These are phyloP conservation scores for Pseudogymnoascus sp. DNA, from an alignment of 2,329 filamentous ascomycete genomes.

Conservation along the genomic window DNA sequence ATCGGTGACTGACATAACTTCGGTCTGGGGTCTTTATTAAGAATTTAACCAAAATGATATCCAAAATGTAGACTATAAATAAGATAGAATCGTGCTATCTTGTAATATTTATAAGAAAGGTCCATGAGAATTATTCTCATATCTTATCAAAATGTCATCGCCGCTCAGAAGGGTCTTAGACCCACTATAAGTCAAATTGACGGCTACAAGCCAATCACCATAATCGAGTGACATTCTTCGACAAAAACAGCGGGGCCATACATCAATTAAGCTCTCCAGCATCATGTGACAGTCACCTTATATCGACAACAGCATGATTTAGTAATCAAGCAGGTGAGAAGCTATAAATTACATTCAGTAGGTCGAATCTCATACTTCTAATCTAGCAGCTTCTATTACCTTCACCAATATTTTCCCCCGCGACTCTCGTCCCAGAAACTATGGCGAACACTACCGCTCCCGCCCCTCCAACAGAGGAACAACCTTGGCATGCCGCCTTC, in stretches of 20 bases:
- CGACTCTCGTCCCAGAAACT: neutral
- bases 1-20: neutral
- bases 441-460: neutral
- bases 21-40: neutral
- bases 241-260: neutral
- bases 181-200: neutral
- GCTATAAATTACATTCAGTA: neutral
- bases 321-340: neutral
- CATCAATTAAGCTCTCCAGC: neutral
- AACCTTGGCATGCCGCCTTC: conserved; percentile 13
- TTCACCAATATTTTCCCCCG: neutral
- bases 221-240: neutral
- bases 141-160: neutral
- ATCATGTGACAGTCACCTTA: neutral
- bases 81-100: neutral
- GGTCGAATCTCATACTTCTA: neutral
- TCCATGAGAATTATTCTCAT: neutral
- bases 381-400: neutral
- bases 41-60: neutral
- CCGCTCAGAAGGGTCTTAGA: neutral
- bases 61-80: neutral
- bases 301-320: neutral
- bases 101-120: neutral
- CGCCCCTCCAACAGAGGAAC: neutral
- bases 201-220: neutral